These are phyloP conservation scores for Urtica urens DNA, from an alignment of 306 rosid species.

Conservation along the genomic window DNA sequence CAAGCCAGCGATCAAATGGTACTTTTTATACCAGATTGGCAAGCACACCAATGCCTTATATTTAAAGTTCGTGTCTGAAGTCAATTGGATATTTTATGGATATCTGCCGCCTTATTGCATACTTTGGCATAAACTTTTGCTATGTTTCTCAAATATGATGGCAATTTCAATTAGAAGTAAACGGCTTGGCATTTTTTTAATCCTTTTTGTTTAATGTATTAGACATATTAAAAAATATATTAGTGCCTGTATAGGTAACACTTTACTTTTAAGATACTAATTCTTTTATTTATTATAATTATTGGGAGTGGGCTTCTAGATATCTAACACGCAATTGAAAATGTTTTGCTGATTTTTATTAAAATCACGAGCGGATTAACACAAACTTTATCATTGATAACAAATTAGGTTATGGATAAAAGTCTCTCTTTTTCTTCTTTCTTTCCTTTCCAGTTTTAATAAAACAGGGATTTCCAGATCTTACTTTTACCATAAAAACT, in stretches of 20 bases:
- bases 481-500: background rate
- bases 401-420: background rate
- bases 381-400: background rate
- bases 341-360: background rate
- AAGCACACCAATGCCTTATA: background rate
- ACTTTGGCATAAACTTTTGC: background rate
- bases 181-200: background rate
- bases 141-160: background rate
- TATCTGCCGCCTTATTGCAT: background rate
- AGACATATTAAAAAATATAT: background rate
- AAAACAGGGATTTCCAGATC: background rate
- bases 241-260: background rate
- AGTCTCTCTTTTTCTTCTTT: no score
- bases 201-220: background rate
- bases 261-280: constrained; percentile 3
- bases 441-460: no score
- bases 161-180: background rate
- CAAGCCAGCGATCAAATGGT: constrained; percentile 3
- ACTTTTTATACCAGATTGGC: background rate
- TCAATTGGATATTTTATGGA: background rate
- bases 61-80: background rate
- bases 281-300: background rate
- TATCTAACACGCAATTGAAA: background rate
- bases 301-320: background rate
- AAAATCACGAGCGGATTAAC: background rate